Conservation (phyloP, 192 early-diverging fungal genomes). For the Gryganskiella cystojenkinii region DNA sequence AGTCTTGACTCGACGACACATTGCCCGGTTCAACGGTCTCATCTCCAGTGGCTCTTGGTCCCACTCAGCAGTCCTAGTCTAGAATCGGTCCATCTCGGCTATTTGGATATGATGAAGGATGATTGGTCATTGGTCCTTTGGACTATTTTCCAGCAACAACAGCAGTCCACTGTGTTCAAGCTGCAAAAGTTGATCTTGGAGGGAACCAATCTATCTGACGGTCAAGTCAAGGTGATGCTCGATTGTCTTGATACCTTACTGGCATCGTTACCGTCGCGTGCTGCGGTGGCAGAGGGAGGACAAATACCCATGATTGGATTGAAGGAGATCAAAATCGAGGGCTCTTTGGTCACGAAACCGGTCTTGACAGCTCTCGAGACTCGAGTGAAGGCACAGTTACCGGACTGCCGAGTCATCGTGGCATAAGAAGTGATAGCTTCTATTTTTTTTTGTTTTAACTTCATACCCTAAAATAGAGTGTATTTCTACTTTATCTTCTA, state of each 20-base stretch:
- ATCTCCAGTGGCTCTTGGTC: conserved; percentile 19
- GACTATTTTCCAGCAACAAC: conserved; percentile 1
- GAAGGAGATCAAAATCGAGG: conserved; percentile 10
- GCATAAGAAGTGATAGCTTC: too few relatives aligned
- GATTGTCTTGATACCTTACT: neutral
- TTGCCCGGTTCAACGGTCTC: conserved; percentile 9
- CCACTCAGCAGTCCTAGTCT: conserved; percentile 3
- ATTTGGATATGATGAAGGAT: conserved; percentile 15
- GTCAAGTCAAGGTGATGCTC: conserved; percentile 5
- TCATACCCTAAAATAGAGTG: too few relatives aligned
- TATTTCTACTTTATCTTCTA: too few relatives aligned
- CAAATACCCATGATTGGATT: neutral
- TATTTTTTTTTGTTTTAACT: too few relatives aligned
- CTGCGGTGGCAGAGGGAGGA: too few relatives aligned
- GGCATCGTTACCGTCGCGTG: too few relatives aligned
- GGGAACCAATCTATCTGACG: conserved; percentile 23
- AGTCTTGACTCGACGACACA: conserved; percentile 8
- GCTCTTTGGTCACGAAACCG: conserved; percentile 2
- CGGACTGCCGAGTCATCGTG: conserved; percentile 1
- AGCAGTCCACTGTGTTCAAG: neutral
- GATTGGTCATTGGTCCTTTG: conserved; percentile 7
- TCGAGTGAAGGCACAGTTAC: neutral
- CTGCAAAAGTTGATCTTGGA: conserved; percentile 4
- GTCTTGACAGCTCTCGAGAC: conserved; percentile 1
- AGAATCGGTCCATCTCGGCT: neutral